Evolutionary conservation across 768 basidiomycete species (phyloP), one percentile per base, ranked within the genome.

Genomic region (Tulasnella sp.): DNA sequence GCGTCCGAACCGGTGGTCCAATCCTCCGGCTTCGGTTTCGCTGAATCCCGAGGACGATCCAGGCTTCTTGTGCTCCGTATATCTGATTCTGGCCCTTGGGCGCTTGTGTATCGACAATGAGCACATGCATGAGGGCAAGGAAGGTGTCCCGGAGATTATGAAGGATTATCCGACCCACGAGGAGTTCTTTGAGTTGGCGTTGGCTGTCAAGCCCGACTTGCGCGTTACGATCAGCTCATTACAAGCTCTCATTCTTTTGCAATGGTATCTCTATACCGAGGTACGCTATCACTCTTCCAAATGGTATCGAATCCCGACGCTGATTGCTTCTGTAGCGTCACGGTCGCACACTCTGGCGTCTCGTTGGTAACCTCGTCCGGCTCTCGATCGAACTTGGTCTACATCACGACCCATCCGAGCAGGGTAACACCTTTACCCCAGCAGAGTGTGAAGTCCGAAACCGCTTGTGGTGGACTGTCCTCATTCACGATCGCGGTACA

Each of bases 211-310:
- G 66, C 84, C 86, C 7, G 85, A 91, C 61, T 71, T 91, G 40
- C 79, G 83, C 8, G 86, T 89, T 65, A 87, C 86, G 4, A 78
- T 89, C 40, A 80, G 82, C 4, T 86, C 85, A 65, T 69, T 91
- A 59, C 88, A 91, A 67, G 84, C 88, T 0, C 75, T 91, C 52
- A 87, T 89, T 23, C 69, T 91, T 5, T 68, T 90, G 45, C 89
- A 91, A 55, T 90, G 86, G 88, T 89, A 90, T 68, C 75, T 91
- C 19, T 91, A 90, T 64, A 87, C 82, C 19, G 88, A 90, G 76
- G 88, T 86, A 62, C 54, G 77, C 65, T 3, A 27, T 8, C 12
- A 17, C 21, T 1, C 29, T 8, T 59, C 15, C 23, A 15, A 39
- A 25, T n/a, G 42, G 40, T 17, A 0, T 14, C 7, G 6, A 1